Base-by-base conservation (phyloP, 2,329 filamentous ascomycete genomes). In the Aureobasidium sp. region DNA sequence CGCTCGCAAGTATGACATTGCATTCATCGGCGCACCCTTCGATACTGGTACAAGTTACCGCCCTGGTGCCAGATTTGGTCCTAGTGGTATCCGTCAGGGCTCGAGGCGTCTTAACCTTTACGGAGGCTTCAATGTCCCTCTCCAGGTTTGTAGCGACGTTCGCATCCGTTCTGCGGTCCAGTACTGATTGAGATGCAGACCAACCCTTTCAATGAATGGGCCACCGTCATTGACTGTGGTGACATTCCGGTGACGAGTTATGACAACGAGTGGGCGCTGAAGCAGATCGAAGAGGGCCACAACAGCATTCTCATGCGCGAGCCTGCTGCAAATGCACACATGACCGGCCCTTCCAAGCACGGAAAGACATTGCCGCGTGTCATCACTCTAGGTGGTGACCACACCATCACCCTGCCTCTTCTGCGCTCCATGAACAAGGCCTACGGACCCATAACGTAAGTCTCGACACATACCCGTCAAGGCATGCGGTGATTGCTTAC, bases 241-340 rank as follows among this genome's bases (percentile, higher is more conserved):
- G 89, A 94, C 71, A 90, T 93, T 53, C 89, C 89, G 0, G 89
- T 94, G 3, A 93, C 89, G 12, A 92, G 88, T 84, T 92, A 92
- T 68, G 90, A 95, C 74, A 94, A 94, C 71, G 81, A 83, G 2
- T 94, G 84, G 74, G 91, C 90, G 8, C 84, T 95, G 27, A 82
- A 87, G 65, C 90, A 95, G 72, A 94, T 95, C 58, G 90, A 95
- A 72, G 85, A 93, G 74, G 90, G 90, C 9, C 90, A 95, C 76
- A 87, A 89, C 73, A 82, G 81, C 65, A 83, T 95, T 64, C 78
- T 94, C 9, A 87, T 86, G 65, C 86, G 90, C 39, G 75, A 81
- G 1, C 90, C 90, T 0, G 82, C 81, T 51, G 93, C 89, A 1
- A 80, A 89, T 65, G 84, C 88, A 2, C 74, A 85, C 53, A 84